Conservation (phyloP, 176 grass and related monocot species). For the Lolium rigidum region DNA sequence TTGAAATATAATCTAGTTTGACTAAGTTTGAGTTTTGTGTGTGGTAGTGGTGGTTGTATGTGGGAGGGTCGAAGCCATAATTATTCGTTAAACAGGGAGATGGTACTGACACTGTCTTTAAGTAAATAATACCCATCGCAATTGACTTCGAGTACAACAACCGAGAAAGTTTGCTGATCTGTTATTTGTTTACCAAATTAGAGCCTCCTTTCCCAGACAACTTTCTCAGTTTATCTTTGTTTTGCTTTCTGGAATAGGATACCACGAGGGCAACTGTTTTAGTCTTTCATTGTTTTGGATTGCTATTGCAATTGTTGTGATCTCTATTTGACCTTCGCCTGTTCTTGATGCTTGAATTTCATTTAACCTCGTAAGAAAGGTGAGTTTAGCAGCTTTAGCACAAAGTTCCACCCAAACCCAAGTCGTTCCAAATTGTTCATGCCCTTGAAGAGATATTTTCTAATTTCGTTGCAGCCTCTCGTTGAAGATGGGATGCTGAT, state of each 20-base stretch:
- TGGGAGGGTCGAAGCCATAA: no score
- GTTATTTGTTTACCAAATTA: not conserved
- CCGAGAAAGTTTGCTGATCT: not conserved
- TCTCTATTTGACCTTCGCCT: not conserved
- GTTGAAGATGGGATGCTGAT: constrained; percentile 64
- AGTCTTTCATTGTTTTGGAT: not conserved
- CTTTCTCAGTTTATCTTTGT: not conserved
- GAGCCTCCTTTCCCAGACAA: not conserved
- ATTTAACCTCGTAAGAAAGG: not conserved
- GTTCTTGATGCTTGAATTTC: not conserved
- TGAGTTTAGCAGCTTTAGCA: not conserved
- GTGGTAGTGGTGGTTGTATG: not conserved
- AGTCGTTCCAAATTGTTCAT: not conserved
- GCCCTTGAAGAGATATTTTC: constrained; percentile 35
- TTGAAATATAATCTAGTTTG: not conserved
- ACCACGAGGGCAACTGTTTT: not conserved
- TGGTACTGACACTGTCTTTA: not conserved
- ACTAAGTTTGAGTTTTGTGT: not conserved
- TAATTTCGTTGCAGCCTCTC: constrained; percentile 30
- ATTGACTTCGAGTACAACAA: not conserved
- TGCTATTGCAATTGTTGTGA: not conserved
- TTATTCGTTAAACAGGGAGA: no score
- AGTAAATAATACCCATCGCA: not conserved
- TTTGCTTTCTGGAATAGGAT: not conserved
- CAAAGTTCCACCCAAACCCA: not conserved